These are phyloP conservation scores for Carpinus fangiana DNA, from an alignment of 306 rosid species.

Conservation along the genomic window DNA sequence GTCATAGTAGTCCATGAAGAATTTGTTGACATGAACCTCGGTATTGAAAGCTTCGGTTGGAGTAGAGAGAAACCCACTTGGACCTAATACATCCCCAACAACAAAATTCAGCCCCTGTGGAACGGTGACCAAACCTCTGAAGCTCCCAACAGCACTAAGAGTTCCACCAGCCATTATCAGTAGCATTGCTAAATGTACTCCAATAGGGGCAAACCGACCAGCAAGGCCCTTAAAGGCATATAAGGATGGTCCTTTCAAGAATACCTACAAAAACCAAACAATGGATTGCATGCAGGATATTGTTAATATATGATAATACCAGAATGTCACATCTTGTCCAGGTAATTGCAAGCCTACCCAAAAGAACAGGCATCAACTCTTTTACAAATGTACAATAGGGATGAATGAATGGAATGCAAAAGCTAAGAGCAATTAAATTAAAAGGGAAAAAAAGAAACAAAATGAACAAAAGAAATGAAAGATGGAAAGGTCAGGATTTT, in stretches of 20 bases:
- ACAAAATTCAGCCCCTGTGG: constrained; percentile 96
- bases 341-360: constrained; percentile 6
- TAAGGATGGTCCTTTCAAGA: constrained; percentile 78
- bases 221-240: constrained; percentile 90
- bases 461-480: neutral
- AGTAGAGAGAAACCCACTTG: constrained; percentile 76
- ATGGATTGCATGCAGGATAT: neutral
- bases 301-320: neutral
- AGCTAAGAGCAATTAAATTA: neutral
- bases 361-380: neutral
- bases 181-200: constrained; percentile 88
- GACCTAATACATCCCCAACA: constrained; percentile 84
- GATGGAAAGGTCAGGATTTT: neutral
- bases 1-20: constrained; percentile 84
- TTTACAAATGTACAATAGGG: neutral
- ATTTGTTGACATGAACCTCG: constrained; percentile 88
- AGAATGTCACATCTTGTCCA: neutral
- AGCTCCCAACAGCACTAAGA: constrained; percentile 90
- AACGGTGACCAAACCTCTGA: constrained; percentile 90
- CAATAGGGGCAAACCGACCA: constrained; percentile 91
- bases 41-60: constrained; percentile 83
- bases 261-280: constrained; percentile 55
- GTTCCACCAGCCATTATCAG: constrained; percentile 95
- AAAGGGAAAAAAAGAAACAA: neutral
- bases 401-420: neutral